Evolutionary conservation across 2,329 filamentous ascomycete genomes (phyloP).

Genomic region (Trichoderma sp.): DNA sequence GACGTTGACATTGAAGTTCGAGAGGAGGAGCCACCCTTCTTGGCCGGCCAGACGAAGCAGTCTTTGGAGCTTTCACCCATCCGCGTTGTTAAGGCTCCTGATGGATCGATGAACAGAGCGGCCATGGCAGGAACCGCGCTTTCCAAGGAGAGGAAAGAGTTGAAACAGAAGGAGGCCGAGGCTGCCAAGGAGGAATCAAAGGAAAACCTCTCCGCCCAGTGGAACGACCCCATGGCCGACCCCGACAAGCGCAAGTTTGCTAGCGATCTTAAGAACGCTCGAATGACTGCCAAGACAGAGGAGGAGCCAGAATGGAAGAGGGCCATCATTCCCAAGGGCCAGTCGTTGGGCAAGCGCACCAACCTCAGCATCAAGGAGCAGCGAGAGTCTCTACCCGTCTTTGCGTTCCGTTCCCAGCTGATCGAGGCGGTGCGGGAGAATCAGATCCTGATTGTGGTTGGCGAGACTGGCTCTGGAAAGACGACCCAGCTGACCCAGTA

Average conservation of each 20-base stretch:
- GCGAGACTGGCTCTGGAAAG: conserved; percentile 96
- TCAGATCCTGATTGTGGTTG: conserved; percentile 92
- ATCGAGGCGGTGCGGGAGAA: conserved; percentile 85
- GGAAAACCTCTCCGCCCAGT: conserved; percentile 84
- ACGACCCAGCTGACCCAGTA: conserved; percentile 97
- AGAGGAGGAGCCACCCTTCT: conserved; percentile 94
- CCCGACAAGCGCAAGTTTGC: conserved; percentile 87
- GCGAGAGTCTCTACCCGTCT: conserved; percentile 86
- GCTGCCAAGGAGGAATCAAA: conserved; percentile 73
- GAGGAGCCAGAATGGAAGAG: conserved; percentile 91
- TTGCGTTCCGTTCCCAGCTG: conserved; percentile 81
- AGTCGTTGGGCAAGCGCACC: conserved; percentile 82
- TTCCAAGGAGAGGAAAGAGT: conserved; percentile 85
- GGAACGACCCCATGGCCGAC: conserved; percentile 95
- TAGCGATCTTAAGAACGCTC: conserved; percentile 74
- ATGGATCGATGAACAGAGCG: conserved; percentile 95
- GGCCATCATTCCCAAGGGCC: conserved; percentile 75
- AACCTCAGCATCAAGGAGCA: conserved; percentile 94
- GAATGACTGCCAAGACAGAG: conserved; percentile 62
- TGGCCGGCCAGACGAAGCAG: conserved; percentile 94
- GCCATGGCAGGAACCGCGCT: conserved; percentile 90
- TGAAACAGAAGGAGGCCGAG: conserved; percentile 86
- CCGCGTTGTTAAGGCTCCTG: conserved; percentile 92
- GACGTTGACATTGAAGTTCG: conserved; percentile 96
- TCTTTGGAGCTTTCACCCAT: conserved; percentile 94